Evolutionary conservation across 2,329 filamentous ascomycete species (phyloP), one percentile per base, ranked within the genome.

Genomic region (Microcera coccophila): DNA sequence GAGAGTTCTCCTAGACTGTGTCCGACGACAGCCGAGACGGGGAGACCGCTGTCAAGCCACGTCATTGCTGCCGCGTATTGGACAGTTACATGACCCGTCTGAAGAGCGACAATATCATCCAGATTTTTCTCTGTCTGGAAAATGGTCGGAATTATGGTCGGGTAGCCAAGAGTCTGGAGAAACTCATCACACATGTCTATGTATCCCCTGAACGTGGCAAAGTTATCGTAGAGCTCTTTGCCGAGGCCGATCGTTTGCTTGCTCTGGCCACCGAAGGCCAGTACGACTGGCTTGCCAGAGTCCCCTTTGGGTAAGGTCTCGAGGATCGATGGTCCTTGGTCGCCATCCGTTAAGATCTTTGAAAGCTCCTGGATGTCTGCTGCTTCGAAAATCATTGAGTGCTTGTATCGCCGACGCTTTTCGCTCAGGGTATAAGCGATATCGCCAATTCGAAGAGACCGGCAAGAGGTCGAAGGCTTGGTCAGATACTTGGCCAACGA

Each of bases 1-100:
- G 66, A 64, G 1, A 70, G 43, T 41, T 71, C 54, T 5, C 67
- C 67, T 32, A 71, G 62, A 39, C 63, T 68, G 42, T 71, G 68
- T 0, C 68, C 68, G 8, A 53, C 40, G 4, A 53, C 32, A 16
- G 38, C 42, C 19, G 42, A 35, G 3, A 50, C 45, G 11, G 39
- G 9, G 14, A 55, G 29, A 2, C 55, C 55, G 10, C 44, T n/a
- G n/a, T n/a, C n/a, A n/a, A n/a, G n/a, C n/a, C n/a, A n/a, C n/a
- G n/a, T n/a, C n/a, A n/a, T n/a, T n/a, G n/a, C n/a, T n/a, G n/a
- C n/a, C n/a, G n/a, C n/a, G n/a, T n/a, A n/a, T n/a, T n/a, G n/a
- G n/a, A n/a, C n/a, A n/a, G n/a, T n/a, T n/a, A n/a, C n/a, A n/a
- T n/a, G n/a, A n/a, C n/a, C n/a, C n/a, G n/a, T n/a, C n/a, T n/a